Conservation (phyloP, 768 basidiomycete species). For the Lactarius sanguifluus region DNA sequence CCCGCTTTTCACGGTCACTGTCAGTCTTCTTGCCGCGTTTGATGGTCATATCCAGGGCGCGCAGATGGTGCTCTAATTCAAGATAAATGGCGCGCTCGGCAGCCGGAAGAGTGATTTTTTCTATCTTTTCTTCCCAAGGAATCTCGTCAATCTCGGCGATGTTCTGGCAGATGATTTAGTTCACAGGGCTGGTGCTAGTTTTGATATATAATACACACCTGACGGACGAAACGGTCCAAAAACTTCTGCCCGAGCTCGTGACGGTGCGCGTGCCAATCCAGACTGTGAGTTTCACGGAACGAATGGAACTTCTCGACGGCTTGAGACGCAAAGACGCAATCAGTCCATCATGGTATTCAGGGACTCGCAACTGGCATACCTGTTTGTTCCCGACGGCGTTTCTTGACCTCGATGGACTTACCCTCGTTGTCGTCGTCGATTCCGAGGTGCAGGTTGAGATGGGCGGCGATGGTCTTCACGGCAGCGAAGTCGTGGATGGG, state of each 20-base stretch:
- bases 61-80: slow-evolving; percentile 90
- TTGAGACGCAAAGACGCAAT: slow-evolving; percentile 37
- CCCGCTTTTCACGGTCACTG: slow-evolving; percentile 85
- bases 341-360: background rate
- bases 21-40: slow-evolving; percentile 63
- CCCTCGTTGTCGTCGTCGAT: slow-evolving; percentile 87
- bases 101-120: slow-evolving; percentile 75
- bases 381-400: slow-evolving; percentile 80
- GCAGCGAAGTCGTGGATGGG: slow-evolving; percentile 89
- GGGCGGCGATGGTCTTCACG: slow-evolving; percentile 86
- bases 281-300: slow-evolving; percentile 89
- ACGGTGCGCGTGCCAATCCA: slow-evolving; percentile 91
- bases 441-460: slow-evolving; percentile 88
- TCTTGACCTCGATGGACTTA: slow-evolving; percentile 71
- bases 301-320: slow-evolving; percentile 94
- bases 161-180: slow-evolving; percentile 51
- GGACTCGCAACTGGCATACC: slow-evolving; percentile 45
- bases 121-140: slow-evolving; percentile 64
- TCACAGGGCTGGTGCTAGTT: background rate
- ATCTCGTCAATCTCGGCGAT: slow-evolving; percentile 98
- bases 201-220: slow-evolving; percentile 48
- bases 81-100: slow-evolving; percentile 94
- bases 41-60: slow-evolving; percentile 83
- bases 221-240: slow-evolving; percentile 78
- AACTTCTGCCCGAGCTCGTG: slow-evolving; percentile 80